Percentiles rank a stretch among this genome's conserved stretches.
Conservation (phyloP, 1,139 yeast genomes). For the Debaryomycetaceae sp. region DNA sequence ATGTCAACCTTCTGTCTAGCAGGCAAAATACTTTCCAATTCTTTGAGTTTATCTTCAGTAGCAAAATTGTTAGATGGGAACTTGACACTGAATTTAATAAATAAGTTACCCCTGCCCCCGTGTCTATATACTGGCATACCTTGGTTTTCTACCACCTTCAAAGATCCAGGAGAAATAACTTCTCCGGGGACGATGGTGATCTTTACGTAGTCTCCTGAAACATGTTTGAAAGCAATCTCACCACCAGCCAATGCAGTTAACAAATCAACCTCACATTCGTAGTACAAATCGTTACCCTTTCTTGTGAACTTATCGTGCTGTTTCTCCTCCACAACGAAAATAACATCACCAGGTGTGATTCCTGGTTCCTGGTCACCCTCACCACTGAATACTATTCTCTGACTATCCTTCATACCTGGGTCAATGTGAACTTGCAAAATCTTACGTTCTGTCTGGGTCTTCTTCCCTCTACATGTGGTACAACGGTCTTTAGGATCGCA, state of each 20-base stretch:
- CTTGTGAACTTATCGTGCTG: conserved; percentile 79
- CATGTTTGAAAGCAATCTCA: conserved; percentile 77
- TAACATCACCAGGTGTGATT: conserved; percentile 93
- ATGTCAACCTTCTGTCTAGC: conserved; percentile 52
- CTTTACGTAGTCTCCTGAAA: conserved; percentile 85
- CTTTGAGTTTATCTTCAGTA: conserved; percentile 61
- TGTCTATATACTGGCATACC: conserved; percentile 92
- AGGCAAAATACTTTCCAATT: conserved; percentile 65
- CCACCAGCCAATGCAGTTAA: conserved; percentile 98
- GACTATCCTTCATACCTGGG: conserved; percentile 97
- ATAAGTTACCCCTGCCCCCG: conserved; percentile 73
- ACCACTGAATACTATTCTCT: conserved; percentile 84
- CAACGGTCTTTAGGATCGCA: conserved; percentile 88
- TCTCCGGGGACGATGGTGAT: conserved; percentile 86
- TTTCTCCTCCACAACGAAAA: conserved; percentile 86
- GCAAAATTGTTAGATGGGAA: conserved; percentile 70
- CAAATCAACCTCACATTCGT: conserved; percentile 85
- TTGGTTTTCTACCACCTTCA: conserved; percentile 83
- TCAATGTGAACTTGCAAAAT: conserved; percentile 91
- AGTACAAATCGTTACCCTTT: conserved; percentile 84
- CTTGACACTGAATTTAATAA: conserved; percentile 65
- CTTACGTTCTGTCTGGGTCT: conserved; percentile 84
- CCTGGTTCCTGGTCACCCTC: conserved; percentile 99
- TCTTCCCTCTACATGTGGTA: conserved; percentile 83
- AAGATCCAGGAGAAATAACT: conserved; percentile 79